Evolutionary conservation across 2,329 filamentous ascomycete genomes (phyloP), one percentile per base, ranked within the genome.

Genomic region (Boeremia exigua): DNA sequence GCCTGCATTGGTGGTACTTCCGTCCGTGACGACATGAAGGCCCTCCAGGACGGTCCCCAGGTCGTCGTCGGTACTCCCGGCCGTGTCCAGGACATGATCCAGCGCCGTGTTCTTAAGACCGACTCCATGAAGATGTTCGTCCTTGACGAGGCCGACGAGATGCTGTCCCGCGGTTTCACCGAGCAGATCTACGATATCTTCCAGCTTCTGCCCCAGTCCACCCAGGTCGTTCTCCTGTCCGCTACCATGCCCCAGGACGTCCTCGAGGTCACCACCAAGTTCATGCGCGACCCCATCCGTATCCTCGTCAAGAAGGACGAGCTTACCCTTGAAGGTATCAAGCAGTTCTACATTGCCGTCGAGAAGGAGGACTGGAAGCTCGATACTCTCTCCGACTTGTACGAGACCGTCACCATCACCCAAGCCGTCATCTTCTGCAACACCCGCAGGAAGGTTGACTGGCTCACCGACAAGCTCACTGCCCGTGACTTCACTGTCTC

Each of bases 101-200:
- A 96, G 83, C 93, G 95, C 69, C 92, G 94, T 71, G 91, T 96
- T 82, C 86, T 99, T 72, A 95, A 94, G 86, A 99, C 95, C 75
- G 93, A 96, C 79, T 84, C 86, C 81, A 97, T 99, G 88, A 99
- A 99, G 89, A 96, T 98, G 91, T 96, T 99, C 80, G 92, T 99
- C 73, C 91, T 99, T 71, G 95, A 99, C 78, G 95, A 99, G 85
- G 95, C 95, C 74, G 95, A 99, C 79, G 95, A 99, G 83, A 97
- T 99, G 91, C 88, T 99, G 83, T 96, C 92, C 77, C 94, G 94
- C 76, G 95, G 95, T 86, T 99, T 99, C 88, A 96, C 93, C 74
- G 95, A 99, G 85, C 95, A 99, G 85, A 99, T 99, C 84, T 99
- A 99, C 86, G 95, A 99, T 81, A 96, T 99, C 82, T 99, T 97